Evolutionary conservation across 2,329 filamentous ascomycete species (phyloP), one percentile per base, ranked within the genome.

Genomic region (Clonostachys rosea): DNA sequence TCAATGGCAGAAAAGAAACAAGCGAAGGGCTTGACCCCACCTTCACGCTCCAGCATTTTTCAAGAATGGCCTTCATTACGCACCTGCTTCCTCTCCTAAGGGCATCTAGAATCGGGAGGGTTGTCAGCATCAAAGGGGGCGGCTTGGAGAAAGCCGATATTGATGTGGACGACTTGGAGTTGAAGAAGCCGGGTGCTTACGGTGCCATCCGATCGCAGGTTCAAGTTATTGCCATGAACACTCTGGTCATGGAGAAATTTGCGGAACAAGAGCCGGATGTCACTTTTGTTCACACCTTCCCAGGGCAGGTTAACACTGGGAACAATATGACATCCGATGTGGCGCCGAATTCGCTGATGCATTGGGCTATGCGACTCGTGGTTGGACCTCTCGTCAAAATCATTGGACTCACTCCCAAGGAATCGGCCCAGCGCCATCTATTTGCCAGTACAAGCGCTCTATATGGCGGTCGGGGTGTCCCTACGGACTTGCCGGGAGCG

Each of bases 21-120:
- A 2, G 54, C 3, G 73, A 76, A 50, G 73, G 71, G 1, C 5
- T 74, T 3, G 71, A 73, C 14, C 57, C 66, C 34, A 57, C 57
- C 2, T 67, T 69, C 36, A 63, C 55, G 10, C 54, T 75, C 17
- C 57, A 59, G 36, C 74, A 70, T 55, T 75, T 75, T 60, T 62
- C 64, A 3, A 66, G 72, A 6, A 64, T 73, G n/a, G 56, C 69
- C 4, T 71, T 71, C 50, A 53, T 66, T 30, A 51, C 56, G 14
- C 57, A 63, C 30, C 63, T 76, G 5, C 64, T 74, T 9, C 70
- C 73, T 0, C 58, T 70, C 0, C 59, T 76, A 1, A 33, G 34
- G 13, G 16, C 49, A 20, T 49, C 66, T 0, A 54, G 63, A 42
- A 50, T 49, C 5, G 44, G 55, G 1, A 52, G 55, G 37, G 58